phyloP scores from a whole-genome alignment of 805 yeast genomes.

The Diddensiella transvaalensis region DNA sequence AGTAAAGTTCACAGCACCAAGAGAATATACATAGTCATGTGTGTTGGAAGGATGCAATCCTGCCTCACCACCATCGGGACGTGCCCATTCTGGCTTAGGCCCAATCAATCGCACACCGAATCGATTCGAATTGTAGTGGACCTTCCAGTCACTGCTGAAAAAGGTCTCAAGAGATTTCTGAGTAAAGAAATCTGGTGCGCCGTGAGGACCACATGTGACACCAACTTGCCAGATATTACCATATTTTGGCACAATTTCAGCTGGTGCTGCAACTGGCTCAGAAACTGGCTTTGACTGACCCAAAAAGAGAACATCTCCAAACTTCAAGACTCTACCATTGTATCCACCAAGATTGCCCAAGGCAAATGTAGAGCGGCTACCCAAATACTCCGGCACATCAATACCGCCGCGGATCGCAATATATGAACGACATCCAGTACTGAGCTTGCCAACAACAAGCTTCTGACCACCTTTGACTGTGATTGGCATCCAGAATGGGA shows the following conservation, averaged over 20 bases:
- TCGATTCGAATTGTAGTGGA: constrained; percentile 94
- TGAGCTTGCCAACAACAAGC: constrained; percentile 74
- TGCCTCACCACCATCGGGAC: constrained; percentile 95
- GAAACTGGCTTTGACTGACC: constrained; percentile 75
- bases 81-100: constrained; percentile 96
- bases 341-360: constrained; percentile 87
- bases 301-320: constrained; percentile 87
- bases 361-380: constrained; percentile 96
- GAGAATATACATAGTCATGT: constrained; percentile 93
- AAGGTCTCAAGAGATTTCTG: constrained; percentile 71
- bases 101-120: constrained; percentile 90
- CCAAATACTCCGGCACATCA: constrained; percentile 90
- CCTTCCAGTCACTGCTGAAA: constrained; percentile 80
- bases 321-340: constrained; percentile 86
- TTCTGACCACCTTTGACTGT: constrained; percentile 69
- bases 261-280: constrained; percentile 59
- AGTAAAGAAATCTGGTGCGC: constrained; percentile 91
- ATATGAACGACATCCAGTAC: constrained; percentile 84
- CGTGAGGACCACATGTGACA: constrained; percentile 97
- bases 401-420: constrained; percentile 89
- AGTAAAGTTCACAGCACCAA: constrained; percentile 96
- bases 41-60: constrained; percentile 99
- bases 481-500: constrained; percentile 71
- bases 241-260: constrained; percentile 51
- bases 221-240: constrained; percentile 69